Percentiles rank a stretch among this genome's conserved stretches.
These are phyloP conservation scores for Maudiozyma serrabonitensis DNA, from an alignment of 805 yeast species.

Conservation along the genomic window DNA sequence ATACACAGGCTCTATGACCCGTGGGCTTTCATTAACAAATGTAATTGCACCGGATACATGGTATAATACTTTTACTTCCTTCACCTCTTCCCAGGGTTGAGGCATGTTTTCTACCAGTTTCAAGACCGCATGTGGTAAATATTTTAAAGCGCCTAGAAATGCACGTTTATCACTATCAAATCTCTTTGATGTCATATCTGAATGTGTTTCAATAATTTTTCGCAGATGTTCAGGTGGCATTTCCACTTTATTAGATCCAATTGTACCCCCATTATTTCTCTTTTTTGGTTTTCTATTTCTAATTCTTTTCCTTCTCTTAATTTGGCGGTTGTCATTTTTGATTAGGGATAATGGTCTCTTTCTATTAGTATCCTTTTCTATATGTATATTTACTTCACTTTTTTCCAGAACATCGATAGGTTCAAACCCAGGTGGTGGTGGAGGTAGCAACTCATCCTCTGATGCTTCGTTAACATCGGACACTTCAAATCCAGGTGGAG, in stretches of 20 bases:
- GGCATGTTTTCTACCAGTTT: slow-evolving; percentile 94
- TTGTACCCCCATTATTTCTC: slow-evolving; percentile 30
- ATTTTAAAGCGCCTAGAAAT: slow-evolving; percentile 83
- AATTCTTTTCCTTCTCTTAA: slow-evolving; percentile 27
- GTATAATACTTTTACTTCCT: slow-evolving; percentile 80
- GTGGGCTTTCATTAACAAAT: slow-evolving; percentile 83
- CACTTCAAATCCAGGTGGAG: slow-evolving; percentile 16
- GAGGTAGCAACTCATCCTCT: slow-evolving; percentile 1
- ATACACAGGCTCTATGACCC: slow-evolving; percentile 87
- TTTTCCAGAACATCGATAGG: not conserved
- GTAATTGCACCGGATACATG: slow-evolving; percentile 92
- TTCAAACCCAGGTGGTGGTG: slow-evolving; percentile 8
- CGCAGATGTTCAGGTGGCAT: slow-evolving; percentile 93
- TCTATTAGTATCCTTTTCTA: slow-evolving; percentile 6
- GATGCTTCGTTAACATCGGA: not conserved
- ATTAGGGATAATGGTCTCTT: slow-evolving; percentile 2
- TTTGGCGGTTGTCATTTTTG: slow-evolving; percentile 1
- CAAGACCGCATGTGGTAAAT: slow-evolving; percentile 89
- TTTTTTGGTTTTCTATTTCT: slow-evolving; percentile 6
- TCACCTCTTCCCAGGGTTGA: slow-evolving; percentile 90
- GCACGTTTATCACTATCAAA: slow-evolving; percentile 80
- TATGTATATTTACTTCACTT: not conserved
- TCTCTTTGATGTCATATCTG: slow-evolving; percentile 70
- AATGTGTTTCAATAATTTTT: slow-evolving; percentile 72
- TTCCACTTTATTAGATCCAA: slow-evolving; percentile 56